Evolutionary conservation across 1,139 yeast species (phyloP).

Genomic region (Kodamaea derodonti): DNA sequence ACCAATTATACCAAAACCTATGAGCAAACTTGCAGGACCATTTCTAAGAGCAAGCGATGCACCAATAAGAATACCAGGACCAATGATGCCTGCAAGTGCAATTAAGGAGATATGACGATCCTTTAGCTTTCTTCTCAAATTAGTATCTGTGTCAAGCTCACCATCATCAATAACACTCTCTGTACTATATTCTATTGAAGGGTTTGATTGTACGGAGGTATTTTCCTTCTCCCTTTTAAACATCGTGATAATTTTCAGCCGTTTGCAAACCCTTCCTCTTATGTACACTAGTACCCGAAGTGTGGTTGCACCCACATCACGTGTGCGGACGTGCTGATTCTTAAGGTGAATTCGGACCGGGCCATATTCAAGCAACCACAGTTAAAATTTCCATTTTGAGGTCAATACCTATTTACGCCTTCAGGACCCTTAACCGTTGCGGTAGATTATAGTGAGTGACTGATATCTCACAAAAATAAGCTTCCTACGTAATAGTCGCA

Average conservation of each 20-base stretch:
- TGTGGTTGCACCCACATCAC: too few species aligned
- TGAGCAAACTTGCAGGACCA: constrained; percentile 45
- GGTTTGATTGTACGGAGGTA: background rate
- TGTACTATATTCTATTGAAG: constrained; percentile 4
- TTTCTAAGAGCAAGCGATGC: constrained; percentile 42
- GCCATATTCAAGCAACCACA: too few species aligned
- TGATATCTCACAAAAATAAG: too few species aligned
- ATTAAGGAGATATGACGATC: constrained; percentile 44
- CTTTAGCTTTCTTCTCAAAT: constrained; percentile 33
- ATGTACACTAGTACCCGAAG: too few species aligned
- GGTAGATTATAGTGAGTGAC: too few species aligned
- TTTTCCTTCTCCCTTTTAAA: background rate
- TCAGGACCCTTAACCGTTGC: too few species aligned
- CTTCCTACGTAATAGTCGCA: too few species aligned
- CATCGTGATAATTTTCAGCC: background rate
- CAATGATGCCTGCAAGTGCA: constrained; percentile 54
- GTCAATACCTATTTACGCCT: too few species aligned
- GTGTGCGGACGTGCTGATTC: too few species aligned
- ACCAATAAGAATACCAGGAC: constrained; percentile 51
- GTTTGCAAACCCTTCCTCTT: background rate
- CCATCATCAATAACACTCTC: constrained; percentile 7
- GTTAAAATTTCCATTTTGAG: too few species aligned
- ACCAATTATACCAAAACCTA: constrained; percentile 50
- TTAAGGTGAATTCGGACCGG: too few species aligned
- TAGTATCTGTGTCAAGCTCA: constrained; percentile 8